Evolutionary conservation across 148 eudicot species (phyloP).

Genomic region (Rhododendron henanense): DNA sequence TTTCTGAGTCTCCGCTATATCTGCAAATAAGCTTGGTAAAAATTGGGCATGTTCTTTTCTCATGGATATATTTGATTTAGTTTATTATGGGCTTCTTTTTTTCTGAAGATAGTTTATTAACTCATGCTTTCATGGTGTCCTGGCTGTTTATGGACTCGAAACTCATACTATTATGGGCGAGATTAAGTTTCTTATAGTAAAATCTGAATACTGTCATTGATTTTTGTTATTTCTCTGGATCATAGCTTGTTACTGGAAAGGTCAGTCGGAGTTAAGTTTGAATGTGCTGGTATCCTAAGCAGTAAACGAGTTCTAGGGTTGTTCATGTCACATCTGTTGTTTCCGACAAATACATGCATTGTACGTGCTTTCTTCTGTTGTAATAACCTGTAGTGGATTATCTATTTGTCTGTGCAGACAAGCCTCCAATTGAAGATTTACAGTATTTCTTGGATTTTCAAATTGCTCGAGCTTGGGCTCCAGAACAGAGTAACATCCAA

Average conservation of each 20-base stretch:
- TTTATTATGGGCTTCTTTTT: neutral
- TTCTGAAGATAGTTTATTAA: neutral
- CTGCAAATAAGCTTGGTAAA: neutral
- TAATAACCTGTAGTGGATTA: neutral
- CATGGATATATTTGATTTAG: neutral
- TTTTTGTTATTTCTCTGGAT: neutral
- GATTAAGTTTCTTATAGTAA: neutral
- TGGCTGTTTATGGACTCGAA: neutral
- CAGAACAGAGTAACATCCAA: conserved; percentile 73
- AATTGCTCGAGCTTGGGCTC: conserved; percentile 93
- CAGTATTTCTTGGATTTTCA: conserved; percentile 95
- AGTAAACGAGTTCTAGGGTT: neutral
- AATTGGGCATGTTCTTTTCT: neutral
- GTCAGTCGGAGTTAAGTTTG: neutral
- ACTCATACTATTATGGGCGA: neutral
- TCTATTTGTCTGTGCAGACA: conserved; percentile 45
- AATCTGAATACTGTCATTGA: neutral
- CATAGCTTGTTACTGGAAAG: neutral
- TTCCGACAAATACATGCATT: neutral
- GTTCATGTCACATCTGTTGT: neutral
- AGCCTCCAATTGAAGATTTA: conserved; percentile 98
- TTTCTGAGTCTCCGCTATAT: neutral
- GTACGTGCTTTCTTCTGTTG: neutral
- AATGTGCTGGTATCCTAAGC: neutral
- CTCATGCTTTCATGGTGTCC: neutral